These are phyloP conservation scores for Paramecium primaurelia DNA, from an alignment of 73 alveolate genomes.

Conservation along the genomic window DNA sequence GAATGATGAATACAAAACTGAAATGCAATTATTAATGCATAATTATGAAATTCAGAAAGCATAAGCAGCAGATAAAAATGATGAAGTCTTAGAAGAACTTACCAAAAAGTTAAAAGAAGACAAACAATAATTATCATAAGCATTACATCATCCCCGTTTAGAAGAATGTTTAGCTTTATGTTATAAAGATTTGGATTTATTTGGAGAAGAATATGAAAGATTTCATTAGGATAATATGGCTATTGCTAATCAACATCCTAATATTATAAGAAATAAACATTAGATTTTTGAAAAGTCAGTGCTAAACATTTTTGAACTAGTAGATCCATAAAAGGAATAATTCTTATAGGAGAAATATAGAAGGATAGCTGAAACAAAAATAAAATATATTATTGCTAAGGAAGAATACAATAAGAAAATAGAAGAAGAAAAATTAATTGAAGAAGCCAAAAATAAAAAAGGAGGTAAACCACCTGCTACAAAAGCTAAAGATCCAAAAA, in stretches of 20 bases:
- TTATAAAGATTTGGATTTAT: constrained; percentile 26
- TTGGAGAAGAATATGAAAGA: constrained; percentile 45
- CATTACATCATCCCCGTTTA: constrained; percentile 58
- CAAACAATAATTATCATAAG: constrained; percentile 13
- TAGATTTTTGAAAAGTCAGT: constrained; percentile 34
- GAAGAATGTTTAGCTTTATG: constrained; percentile 39
- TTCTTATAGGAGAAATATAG: constrained; percentile 13
- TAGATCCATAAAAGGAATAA: constrained; percentile 17
- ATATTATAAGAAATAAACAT: not conserved
- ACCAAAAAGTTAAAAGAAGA: constrained; percentile 8
- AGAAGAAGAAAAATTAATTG: constrained; percentile 45
- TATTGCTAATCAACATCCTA: constrained; percentile 45
- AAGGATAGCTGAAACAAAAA: constrained; percentile 37
- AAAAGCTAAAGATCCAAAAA: constrained; percentile 59
- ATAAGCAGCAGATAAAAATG: constrained; percentile 57
- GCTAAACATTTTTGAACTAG: constrained; percentile 2
- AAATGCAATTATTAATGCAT: constrained; percentile 3
- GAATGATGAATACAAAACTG: constrained; percentile 60
- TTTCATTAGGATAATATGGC: constrained; percentile 44
- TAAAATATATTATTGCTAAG: constrained; percentile 10
- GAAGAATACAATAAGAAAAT: constrained; percentile 58
- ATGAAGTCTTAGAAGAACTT: constrained; percentile 35
- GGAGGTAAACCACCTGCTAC: constrained; percentile 55
- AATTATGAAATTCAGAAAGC: constrained; percentile 56
- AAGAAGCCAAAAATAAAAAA: constrained; percentile 53